Base-by-base conservation (phyloP, 768 basidiomycete genomes). In the Leccinum subtestaceum region DNA sequence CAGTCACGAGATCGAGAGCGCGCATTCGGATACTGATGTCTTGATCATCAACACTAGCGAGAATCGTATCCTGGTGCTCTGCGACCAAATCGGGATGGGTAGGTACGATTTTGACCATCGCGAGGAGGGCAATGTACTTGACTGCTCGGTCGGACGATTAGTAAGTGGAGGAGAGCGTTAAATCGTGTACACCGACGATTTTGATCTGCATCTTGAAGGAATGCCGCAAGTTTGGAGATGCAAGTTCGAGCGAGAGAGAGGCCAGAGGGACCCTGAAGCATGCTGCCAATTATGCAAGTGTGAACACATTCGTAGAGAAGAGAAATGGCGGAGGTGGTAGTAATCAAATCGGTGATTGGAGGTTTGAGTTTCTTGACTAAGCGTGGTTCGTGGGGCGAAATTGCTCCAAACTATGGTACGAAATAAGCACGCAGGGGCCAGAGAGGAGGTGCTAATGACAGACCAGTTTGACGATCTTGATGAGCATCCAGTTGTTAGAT, bases 401-500 rank as follows among this genome's bases (percentile, higher is more conserved):
- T 75, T 17, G 89, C 87, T 21, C 96, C 95, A 76, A 99, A 98
- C 96, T 98, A 67, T 6, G 40, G 10, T 60, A 55, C 49, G 4
- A 59, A 8, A 17, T 60, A 8, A 53, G 32, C 29, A 49, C 15
- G 50, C 36, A 10, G 11, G 19, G 17, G 4, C 9, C 3, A n/a
- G 31, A 47, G 19, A 4, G 38, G 29, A 59, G 51, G 13, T 23
- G 29, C 21, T 46, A n/a, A 29, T 13, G 58, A 68, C 81, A 67
- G 73, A 95, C 96, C 72, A 98, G 74, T 76, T 99, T 99, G 71
- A 98, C 87, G 55, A 98, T 89, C 76, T 99, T 99, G 74, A 99
- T 99, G 59, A 99, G 82, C 93, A 98, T 96, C 97, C 97, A 99
- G 67, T 99, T 99, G 73, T 99, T 98, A 10, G 91, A 89, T 11